A percentile compares a stretch with the other conserved stretches of the same genome.
Conservation (phyloP, 805 yeast genomes). For the Pichia paraexigua region DNA sequence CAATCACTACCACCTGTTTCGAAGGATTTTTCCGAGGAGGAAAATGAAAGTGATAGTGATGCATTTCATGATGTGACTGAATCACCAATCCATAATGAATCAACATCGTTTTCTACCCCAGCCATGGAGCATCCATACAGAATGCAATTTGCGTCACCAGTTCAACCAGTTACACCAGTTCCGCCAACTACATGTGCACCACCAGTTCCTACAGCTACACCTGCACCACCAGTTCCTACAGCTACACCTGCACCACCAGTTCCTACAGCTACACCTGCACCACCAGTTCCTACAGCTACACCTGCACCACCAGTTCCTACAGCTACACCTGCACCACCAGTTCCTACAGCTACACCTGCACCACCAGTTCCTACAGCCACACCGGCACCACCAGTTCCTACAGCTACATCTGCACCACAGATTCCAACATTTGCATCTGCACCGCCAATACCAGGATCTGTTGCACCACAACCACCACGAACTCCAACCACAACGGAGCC, state of each 20-base stretch:
- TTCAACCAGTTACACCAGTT: conserved; percentile 4
- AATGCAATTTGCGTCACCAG: not conserved
- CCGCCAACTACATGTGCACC: conserved; percentile 3
- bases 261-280: not conserved
- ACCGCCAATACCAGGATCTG: no score
- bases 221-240: no score
- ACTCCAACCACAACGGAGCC: not conserved
- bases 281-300: no score
- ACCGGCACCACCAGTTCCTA: no score
- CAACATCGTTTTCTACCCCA: not conserved
- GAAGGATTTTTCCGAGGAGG: not conserved
- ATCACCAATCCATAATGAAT: not conserved
- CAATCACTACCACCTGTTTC: not conserved
- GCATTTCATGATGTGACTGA: not conserved
- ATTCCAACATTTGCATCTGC: not conserved
- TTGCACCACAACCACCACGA: no score
- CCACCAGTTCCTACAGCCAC: conserved; percentile 8
- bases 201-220: conserved; percentile 8
- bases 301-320: not conserved
- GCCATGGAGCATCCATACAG: not conserved
- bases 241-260: not conserved
- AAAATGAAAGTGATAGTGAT: not conserved
- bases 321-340: conserved; percentile 6
- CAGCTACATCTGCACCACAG: not conserved
- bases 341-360: conserved; percentile 1